Percentiles rank a stretch among this genome's conserved stretches.
phyloP scores from a whole-genome alignment of 2,329 filamentous ascomycete genomes.

The Alternaria longipes region DNA sequence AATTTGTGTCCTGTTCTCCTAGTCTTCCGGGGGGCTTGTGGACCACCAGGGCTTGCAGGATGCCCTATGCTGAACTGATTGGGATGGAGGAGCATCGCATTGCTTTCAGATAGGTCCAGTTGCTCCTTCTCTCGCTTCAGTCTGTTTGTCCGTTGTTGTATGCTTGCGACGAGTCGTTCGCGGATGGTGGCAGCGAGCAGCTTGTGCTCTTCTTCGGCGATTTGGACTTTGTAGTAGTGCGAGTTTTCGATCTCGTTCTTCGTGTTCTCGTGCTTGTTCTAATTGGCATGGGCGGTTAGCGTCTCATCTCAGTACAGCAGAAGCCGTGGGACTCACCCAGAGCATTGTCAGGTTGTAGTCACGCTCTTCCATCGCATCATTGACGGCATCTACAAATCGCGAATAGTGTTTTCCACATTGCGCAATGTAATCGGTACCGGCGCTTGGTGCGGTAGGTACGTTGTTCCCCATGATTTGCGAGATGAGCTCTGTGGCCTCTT shows the following conservation, averaged over 20 bases:
- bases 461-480: conserved; percentile 54
- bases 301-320: neutral
- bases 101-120: conserved; percentile 72
- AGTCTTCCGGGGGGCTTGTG: conserved; percentile 69
- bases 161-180: conserved; percentile 66
- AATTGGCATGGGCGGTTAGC: conserved; percentile 23
- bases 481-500: conserved; percentile 72
- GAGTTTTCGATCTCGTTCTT: conserved; percentile 65
- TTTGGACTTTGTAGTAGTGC: conserved; percentile 67
- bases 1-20: conserved; percentile 67
- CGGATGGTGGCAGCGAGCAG: conserved; percentile 67
- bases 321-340: conserved; percentile 67
- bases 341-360: conserved; percentile 84
- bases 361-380: conserved; percentile 85
- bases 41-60: conserved; percentile 68
- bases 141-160: conserved; percentile 65
- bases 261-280: conserved; percentile 67
- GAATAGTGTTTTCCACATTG: conserved; percentile 82
- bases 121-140: conserved; percentile 73
- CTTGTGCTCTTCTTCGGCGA: conserved; percentile 70
- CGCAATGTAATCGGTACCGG: conserved; percentile 73
- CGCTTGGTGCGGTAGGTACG: conserved; percentile 56
- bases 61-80: conserved; percentile 73
- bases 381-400: conserved; percentile 85
- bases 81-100: conserved; percentile 70